A percentile compares a stretch with the other conserved stretches of the same genome.
These are phyloP conservation scores for Solanum hybrid DNA, from an alignment of 305 asterid genomes.

Conservation along the genomic window DNA sequence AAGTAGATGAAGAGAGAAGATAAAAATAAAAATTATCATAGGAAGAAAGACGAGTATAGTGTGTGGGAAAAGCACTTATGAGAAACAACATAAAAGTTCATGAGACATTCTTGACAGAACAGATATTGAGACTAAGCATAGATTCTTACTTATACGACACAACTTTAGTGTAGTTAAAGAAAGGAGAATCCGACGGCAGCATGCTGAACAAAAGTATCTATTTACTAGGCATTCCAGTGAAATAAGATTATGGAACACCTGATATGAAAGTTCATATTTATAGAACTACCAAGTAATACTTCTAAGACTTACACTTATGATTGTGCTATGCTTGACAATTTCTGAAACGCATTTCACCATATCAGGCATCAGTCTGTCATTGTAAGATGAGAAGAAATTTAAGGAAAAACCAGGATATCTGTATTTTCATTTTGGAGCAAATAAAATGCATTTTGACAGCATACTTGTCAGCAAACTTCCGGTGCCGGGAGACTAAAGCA, in stretches of 20 bases:
- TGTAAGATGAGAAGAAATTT: background rate
- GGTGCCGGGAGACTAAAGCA: conserved; percentile 30
- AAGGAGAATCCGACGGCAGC: background rate
- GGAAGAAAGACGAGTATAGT: background rate
- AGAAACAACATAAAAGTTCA: background rate
- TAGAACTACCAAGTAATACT: background rate
- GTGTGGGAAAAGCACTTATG: background rate
- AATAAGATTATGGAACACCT: background rate
- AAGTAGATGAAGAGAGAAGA: background rate
- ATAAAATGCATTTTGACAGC: conserved; percentile 6
- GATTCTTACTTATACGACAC: background rate
- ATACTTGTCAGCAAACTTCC: conserved; percentile 38
- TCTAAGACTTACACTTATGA: conserved; percentile 25
- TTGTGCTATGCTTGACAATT: conserved; percentile 24
- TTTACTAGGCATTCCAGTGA: background rate
- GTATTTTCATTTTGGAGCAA: background rate
- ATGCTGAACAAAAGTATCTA: background rate
- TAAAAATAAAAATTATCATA: background rate
- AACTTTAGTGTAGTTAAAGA: background rate
- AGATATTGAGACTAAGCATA: background rate
- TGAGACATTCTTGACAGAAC: background rate
- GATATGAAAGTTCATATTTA: background rate
- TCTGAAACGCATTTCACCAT: conserved; percentile 15
- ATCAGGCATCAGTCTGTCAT: conserved; percentile 35
- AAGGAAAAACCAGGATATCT: background rate